Percentiles rank a stretch among this genome's conserved stretches.
Conservation (phyloP, 1,139 yeast genomes). For the Debaryomyces psychrophilus region DNA sequence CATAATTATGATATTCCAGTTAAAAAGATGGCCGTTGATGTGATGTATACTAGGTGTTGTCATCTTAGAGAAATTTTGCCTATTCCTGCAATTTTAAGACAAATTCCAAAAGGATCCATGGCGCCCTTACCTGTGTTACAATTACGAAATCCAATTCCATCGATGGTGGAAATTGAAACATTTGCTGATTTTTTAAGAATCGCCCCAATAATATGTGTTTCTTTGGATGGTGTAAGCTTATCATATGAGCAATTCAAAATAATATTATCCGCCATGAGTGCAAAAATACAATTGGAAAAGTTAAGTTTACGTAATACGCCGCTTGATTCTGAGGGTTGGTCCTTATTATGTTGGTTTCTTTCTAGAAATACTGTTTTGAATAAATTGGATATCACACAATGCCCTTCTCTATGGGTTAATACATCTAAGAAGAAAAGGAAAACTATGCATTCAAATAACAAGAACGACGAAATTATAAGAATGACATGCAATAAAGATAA, state of each 20-base stretch:
- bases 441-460: slow-evolving; percentile 22
- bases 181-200: slow-evolving; percentile 76
- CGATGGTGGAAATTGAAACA: slow-evolving; percentile 71
- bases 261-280: slow-evolving; percentile 61
- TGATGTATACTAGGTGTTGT: slow-evolving; percentile 74
- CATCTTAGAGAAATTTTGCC: slow-evolving; percentile 75
- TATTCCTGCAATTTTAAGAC: slow-evolving; percentile 75
- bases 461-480: slow-evolving; percentile 39
- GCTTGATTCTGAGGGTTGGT: slow-evolving; percentile 71
- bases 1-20: slow-evolving; percentile 38
- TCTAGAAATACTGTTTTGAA: slow-evolving; percentile 59
- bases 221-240: slow-evolving; percentile 69
- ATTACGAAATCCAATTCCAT: slow-evolving; percentile 71
- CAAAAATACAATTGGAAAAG: slow-evolving; percentile 64
- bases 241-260: slow-evolving; percentile 67
- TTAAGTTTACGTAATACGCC: slow-evolving; percentile 74
- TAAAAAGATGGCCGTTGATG: slow-evolving; percentile 57
- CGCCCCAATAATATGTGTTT: slow-evolving; percentile 70
- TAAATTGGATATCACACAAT: slow-evolving; percentile 70
- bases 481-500: slow-evolving; percentile 63
- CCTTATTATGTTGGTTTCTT: slow-evolving; percentile 67
- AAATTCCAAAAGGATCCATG: slow-evolving; percentile 67
- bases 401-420: slow-evolving; percentile 61
- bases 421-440: slow-evolving; percentile 50
- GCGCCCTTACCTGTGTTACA: slow-evolving; percentile 70